Conservation (phyloP, 352 stramenopile species). For the Globisporangium polare region DNA sequence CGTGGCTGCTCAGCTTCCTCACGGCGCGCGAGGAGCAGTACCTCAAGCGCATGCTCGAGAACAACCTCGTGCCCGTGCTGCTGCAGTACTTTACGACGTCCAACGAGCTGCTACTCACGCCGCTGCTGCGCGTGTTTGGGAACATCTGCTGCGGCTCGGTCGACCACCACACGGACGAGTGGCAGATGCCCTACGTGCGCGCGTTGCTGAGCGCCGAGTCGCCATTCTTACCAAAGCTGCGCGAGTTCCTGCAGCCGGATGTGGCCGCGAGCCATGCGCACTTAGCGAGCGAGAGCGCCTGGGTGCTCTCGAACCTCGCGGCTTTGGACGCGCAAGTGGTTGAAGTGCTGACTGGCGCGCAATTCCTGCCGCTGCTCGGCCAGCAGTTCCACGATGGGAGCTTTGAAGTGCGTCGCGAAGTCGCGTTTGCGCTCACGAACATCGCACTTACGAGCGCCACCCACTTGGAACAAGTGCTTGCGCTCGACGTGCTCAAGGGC, state of each 20-base stretch:
- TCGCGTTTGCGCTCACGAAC: conserved; percentile 69
- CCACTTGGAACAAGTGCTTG: conserved; percentile 53
- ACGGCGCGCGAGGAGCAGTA: conserved; percentile 75
- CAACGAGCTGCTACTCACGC: conserved; percentile 65
- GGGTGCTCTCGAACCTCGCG: conserved; percentile 77
- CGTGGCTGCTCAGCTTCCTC: conserved; percentile 85
- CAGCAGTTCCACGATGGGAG: conserved; percentile 55
- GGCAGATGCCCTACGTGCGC: conserved; percentile 60
- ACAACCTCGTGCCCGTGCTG: conserved; percentile 43
- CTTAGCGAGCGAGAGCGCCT: conserved; percentile 61
- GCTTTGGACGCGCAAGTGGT: conserved; percentile 51
- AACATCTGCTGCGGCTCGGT: conserved; percentile 72
- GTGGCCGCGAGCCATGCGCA: conserved; percentile 23
- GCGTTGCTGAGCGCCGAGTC: conserved; percentile 41
- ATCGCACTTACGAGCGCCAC: conserved; percentile 55
- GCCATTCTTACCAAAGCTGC: conserved; percentile 54
- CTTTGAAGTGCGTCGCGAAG: conserved; percentile 70
- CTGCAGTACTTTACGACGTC: conserved; percentile 56
- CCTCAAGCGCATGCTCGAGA: conserved; percentile 63
- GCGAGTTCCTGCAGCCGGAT: conserved; percentile 50
- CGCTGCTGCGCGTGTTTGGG: conserved; percentile 70
- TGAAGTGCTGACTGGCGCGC: conserved; percentile 41
- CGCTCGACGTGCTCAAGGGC: conserved; percentile 45
- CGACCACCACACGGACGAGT: conserved; percentile 71
- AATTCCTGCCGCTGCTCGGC: conserved; percentile 51